Evolutionary conservation across 2,329 filamentous ascomycete genomes (phyloP), one percentile per base, ranked within the genome.

Genomic region (Didymella segeticola): DNA sequence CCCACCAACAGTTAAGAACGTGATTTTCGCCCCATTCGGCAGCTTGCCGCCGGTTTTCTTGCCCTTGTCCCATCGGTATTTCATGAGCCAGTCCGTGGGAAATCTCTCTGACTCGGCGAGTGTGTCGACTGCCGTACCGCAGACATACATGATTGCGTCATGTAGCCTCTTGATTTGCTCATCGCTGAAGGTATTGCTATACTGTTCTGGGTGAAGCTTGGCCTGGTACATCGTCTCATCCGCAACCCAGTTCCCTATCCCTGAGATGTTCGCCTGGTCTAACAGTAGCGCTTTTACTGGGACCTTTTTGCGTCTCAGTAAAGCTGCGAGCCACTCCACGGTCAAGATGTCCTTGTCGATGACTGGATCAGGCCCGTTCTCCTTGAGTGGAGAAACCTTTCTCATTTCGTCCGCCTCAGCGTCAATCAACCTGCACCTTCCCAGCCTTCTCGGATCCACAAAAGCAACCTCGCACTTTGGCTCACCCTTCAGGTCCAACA

Each of bases 161-260:
- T 95, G 88, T 2, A 99, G 79, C 31, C 80, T 81, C 60, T 84
- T 82, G 58, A 96, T 85, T 72, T 97, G 88, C 0, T 78, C 82
- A 26, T 90, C 85, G 57, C 73, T 81, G 62, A 98, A 89, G 0
- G 90, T 89, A 67, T 97, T 88, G 75, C 89, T 91, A 76, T 96
- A 96, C 71, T 96, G 91, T 72, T 97, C 93, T 0, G 95, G 95
- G 63, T 99, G 93, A 14, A 98, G 83, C 43, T 84, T 86, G 5
- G 95, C 89, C 63, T 98, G 88, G 68, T 93, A 99, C 45, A 99
- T 79, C 6, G 96, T 88, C 73, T 99, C 95, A 70, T 99, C 95
- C 77, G 89, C 92, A 47, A 99, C 93, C 93, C 93, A 99, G 70
- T 98, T 98, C 0, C 95, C 95, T 58, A 99, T 90, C 7, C 95